Conservation (phyloP, 1,284 basidiomycete genomes). For the Trichosporon coremiiforme region DNA sequence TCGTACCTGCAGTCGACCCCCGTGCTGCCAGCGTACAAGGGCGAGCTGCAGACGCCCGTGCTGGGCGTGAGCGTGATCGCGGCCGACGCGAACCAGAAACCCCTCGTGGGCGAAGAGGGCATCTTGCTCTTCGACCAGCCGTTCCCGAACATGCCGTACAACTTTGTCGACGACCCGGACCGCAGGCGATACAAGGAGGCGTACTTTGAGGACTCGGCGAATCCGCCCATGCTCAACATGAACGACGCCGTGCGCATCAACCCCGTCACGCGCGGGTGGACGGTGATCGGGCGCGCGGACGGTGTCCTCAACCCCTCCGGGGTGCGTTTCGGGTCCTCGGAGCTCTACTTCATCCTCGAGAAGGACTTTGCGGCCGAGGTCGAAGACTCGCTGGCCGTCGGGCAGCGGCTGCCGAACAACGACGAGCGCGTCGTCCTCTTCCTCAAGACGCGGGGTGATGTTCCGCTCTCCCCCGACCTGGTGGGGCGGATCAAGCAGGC, state of each 20-base stretch:
- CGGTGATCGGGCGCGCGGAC: conserved; percentile 35
- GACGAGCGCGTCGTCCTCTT: conserved; percentile 51
- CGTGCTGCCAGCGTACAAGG: conserved; percentile 43
- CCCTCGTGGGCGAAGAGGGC: conserved; percentile 38
- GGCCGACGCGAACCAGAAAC: conserved; percentile 26
- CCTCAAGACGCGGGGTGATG: conserved; percentile 40
- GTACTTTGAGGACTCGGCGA: conserved; percentile 44
- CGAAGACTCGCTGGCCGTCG: conserved; percentile 47
- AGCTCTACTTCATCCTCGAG: conserved; percentile 40
- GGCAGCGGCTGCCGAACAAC: conserved; percentile 39
- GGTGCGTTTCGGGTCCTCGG: conserved; percentile 37
- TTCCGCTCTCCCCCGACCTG: conserved; percentile 27
- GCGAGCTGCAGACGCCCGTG: conserved; percentile 45
- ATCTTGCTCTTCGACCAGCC: conserved; percentile 46
- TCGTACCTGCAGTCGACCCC: conserved; percentile 40
- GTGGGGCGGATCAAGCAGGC: conserved; percentile 37
- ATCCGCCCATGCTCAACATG: conserved; percentile 36
- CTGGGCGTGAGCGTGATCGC: conserved; percentile 47
- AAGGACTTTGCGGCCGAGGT: conserved; percentile 38
- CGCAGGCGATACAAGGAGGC: conserved; percentile 49
- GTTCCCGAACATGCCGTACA: conserved; percentile 50
- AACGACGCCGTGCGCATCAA: conserved; percentile 34
- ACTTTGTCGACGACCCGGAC: conserved; percentile 38
- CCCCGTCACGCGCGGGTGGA: conserved; percentile 31
- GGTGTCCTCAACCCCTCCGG: conserved; percentile 41